Evolutionary conservation across 208 protist species (phyloP).

Genomic region (Leishmania gerbilli): DNA sequence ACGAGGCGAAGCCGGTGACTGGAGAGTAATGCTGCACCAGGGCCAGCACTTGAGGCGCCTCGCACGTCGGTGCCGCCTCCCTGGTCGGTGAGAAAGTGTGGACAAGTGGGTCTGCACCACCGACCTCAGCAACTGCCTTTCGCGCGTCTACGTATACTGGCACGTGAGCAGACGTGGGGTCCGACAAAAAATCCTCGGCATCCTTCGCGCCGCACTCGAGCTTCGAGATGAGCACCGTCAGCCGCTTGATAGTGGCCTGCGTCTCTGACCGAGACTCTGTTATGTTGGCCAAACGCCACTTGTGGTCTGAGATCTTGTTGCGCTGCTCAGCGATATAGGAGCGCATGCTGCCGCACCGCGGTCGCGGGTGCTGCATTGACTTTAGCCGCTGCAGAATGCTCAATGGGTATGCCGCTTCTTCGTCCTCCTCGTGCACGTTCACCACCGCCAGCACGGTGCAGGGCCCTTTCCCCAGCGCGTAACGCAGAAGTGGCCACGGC

Average conservation of each 20-base stretch:
- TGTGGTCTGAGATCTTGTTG: slow-evolving; percentile 29
- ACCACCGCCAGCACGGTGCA: slow-evolving; percentile 36
- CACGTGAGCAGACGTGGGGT: slow-evolving; percentile 27
- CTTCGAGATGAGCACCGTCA: slow-evolving; percentile 31
- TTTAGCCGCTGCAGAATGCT: slow-evolving; percentile 42
- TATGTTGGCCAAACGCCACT: slow-evolving; percentile 13
- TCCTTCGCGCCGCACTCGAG: slow-evolving; percentile 32
- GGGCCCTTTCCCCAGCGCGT: slow-evolving; percentile 44
- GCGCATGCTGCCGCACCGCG: slow-evolving; percentile 35
- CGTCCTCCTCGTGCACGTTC: slow-evolving; percentile 40
- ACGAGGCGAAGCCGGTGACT: not conserved
- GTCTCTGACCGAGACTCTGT: not conserved
- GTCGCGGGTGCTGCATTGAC: slow-evolving; percentile 30
- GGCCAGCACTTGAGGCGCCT: slow-evolving; percentile 12
- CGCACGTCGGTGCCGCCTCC: not conserved
- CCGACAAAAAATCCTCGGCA: slow-evolving; percentile 34
- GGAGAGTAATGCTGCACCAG: slow-evolving; percentile 25
- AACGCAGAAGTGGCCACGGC: slow-evolving; percentile 47
- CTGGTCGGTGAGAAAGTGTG: not conserved
- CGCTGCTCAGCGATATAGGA: slow-evolving; percentile 33
- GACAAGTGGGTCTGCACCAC: not conserved
- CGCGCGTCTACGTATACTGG: slow-evolving; percentile 32
- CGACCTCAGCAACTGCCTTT: not conserved
- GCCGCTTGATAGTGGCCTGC: slow-evolving; percentile 31
- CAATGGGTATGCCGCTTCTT: slow-evolving; percentile 42